phyloP scores from a whole-genome alignment of 2,329 filamentous ascomycete species.

The Nemania diffusa region DNA sequence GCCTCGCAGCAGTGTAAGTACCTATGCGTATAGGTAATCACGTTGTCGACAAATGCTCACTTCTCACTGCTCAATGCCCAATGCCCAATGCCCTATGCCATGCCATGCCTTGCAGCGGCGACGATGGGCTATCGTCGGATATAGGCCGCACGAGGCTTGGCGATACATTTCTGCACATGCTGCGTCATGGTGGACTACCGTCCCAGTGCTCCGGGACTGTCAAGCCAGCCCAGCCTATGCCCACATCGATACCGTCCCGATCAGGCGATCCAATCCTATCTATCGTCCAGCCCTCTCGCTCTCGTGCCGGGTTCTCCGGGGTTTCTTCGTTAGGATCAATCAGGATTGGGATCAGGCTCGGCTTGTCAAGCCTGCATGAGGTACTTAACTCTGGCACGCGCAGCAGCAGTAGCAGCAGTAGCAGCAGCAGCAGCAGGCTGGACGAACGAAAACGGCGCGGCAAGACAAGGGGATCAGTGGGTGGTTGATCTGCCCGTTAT shows the following conservation, averaged over 20 bases:
- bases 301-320: slow-evolving; percentile 33
- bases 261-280: slow-evolving; percentile 44
- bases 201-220: slow-evolving; percentile 45
- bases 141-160: slow-evolving; percentile 43
- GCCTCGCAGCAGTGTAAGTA: slow-evolving; percentile 33
- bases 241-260: slow-evolving; percentile 34
- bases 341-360: slow-evolving; percentile 26
- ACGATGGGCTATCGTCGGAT: slow-evolving; percentile 39
- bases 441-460: slow-evolving; percentile 26
- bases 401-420: too few relatives aligned
- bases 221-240: slow-evolving; percentile 27
- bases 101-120: slow-evolving; percentile 37
- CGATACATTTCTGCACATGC: slow-evolving; percentile 42
- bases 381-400: too few relatives aligned
- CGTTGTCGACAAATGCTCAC: slow-evolving; percentile 11
- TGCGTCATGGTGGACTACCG: slow-evolving; percentile 45
- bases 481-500: slow-evolving; percentile 32
- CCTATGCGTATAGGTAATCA: slow-evolving; percentile 10
- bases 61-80: too few relatives aligned
- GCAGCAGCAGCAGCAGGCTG: too few relatives aligned
- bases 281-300: slow-evolving; percentile 18
- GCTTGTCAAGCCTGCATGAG: slow-evolving; percentile 29
- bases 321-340: slow-evolving; percentile 10
- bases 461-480: slow-evolving; percentile 15
- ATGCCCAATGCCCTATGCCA: too few relatives aligned